Evolutionary conservation across 805 yeast genomes (phyloP).

Genomic region (Myxozyma lipomycoides): DNA sequence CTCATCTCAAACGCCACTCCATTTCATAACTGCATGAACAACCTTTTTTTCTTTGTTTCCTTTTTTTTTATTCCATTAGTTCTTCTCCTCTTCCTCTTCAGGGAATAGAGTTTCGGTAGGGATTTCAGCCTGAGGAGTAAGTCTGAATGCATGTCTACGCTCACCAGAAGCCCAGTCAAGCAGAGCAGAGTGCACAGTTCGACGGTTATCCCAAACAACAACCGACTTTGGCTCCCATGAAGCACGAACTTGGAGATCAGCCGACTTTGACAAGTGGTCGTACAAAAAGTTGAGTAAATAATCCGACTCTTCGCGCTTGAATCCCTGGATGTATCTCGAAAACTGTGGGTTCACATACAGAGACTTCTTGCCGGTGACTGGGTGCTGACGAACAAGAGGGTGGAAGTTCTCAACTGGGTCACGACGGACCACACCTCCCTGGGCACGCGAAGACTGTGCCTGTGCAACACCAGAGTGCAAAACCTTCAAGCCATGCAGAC

Average conservation of each 20-base stretch:
- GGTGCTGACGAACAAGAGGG: conserved; percentile 50
- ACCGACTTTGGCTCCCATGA: conserved; percentile 51
- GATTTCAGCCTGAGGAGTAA: conserved; percentile 72
- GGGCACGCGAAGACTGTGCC: conserved; percentile 37
- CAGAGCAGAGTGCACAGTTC: conserved; percentile 48
- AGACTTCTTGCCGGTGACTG: conserved; percentile 47
- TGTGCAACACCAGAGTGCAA: conserved; percentile 62
- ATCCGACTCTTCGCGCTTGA: conserved; percentile 69
- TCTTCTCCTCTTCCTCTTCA: not conserved
- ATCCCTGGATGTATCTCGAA: conserved; percentile 62
- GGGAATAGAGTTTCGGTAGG: conserved; percentile 38
- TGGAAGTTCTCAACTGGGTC: conserved; percentile 46
- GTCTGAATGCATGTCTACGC: conserved; percentile 67
- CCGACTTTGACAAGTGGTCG: conserved; percentile 44
- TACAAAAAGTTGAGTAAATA: conserved; percentile 54
- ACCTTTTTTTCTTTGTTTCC: not conserved
- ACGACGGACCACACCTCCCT: conserved; percentile 47
- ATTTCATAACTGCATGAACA: too few species aligned
- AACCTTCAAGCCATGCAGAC: conserved; percentile 59
- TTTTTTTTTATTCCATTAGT: too few species aligned
- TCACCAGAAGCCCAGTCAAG: conserved; percentile 56
- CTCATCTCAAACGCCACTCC: too few species aligned
- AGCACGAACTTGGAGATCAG: conserved; percentile 52
- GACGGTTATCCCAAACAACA: conserved; percentile 54
- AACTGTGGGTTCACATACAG: conserved; percentile 45